Evolutionary conservation across 106 monocot species (phyloP).

Genomic region (Acorus gramineus): DNA sequence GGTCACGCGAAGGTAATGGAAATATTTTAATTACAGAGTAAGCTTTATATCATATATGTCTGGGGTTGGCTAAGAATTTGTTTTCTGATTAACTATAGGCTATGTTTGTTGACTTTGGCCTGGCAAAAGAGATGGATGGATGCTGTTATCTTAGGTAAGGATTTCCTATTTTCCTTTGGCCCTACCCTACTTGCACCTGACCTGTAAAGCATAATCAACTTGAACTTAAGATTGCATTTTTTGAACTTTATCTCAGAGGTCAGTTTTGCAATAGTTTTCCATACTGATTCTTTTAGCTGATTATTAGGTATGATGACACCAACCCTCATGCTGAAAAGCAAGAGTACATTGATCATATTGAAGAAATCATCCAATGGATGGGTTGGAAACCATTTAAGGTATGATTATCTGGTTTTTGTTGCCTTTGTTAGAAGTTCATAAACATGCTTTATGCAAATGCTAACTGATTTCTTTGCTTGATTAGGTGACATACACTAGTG

Average conservation of each 20-base stretch:
- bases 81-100: constrained; percentile 41
- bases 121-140: constrained; percentile 73
- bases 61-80: background rate
- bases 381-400: constrained; percentile 97
- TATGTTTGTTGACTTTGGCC: constrained; percentile 92
- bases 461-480: constrained; percentile 10
- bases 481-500: constrained; percentile 85
- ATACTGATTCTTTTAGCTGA: constrained; percentile 1
- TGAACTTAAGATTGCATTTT: too few relatives aligned
- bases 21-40: background rate
- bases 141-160: constrained; percentile 79
- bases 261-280: background rate
- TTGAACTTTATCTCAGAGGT: too few relatives aligned
- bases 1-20: constrained; percentile 90
- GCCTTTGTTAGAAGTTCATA: too few relatives aligned
- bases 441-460: background rate
- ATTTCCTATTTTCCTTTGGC: background rate
- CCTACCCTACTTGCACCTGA: too few relatives aligned
- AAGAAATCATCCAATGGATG: constrained; percentile 94
- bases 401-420: too few relatives aligned
- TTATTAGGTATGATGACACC: constrained; percentile 86
- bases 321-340: constrained; percentile 94
- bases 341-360: constrained; percentile 93
- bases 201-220: too few relatives aligned
- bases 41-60: constrained; percentile 1